Evolutionary conservation across 306 rosid genomes (phyloP).

Genomic region (Lathyrus oleraceus): DNA sequence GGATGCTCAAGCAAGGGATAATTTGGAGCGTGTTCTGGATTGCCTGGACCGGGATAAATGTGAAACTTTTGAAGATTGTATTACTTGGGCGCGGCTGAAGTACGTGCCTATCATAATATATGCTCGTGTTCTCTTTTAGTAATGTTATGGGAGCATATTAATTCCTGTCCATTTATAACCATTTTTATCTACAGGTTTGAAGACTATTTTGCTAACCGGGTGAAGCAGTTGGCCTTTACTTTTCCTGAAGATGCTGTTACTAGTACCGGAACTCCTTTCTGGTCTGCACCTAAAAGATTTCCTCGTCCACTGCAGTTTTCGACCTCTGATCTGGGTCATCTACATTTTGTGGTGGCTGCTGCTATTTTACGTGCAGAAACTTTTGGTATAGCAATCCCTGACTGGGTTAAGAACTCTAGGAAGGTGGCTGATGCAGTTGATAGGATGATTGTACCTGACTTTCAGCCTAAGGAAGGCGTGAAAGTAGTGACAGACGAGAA

Average conservation of each 20-base stretch:
- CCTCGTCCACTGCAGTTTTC: constrained; percentile 86
- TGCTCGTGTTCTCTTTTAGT: not conserved
- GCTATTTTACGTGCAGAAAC: constrained; percentile 83
- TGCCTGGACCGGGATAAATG: constrained; percentile 85
- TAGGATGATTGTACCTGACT: constrained; percentile 74
- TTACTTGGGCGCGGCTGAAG: constrained; percentile 88
- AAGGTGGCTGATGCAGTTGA: constrained; percentile 79
- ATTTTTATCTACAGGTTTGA: constrained; percentile 65
- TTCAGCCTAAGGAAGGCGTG: constrained; percentile 77
- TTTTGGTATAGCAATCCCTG: constrained; percentile 81
- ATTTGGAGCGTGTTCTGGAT: constrained; percentile 89
- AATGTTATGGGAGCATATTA: constrained; percentile 20
- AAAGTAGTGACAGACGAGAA: constrained; percentile 90
- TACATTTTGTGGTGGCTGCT: constrained; percentile 73
- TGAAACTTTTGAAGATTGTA: constrained; percentile 79
- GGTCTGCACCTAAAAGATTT: constrained; percentile 98
- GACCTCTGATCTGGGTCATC: constrained; percentile 62
- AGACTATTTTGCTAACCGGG: constrained; percentile 85
- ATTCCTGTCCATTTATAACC: not conserved
- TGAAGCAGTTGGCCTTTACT: constrained; percentile 86
- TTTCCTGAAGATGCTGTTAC: constrained; percentile 95
- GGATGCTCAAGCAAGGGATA: constrained; percentile 97
- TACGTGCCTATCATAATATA: constrained; percentile 35
- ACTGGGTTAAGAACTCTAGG: constrained; percentile 71
- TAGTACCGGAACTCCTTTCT: constrained; percentile 90